phyloP scores from a whole-genome alignment of 164 flowering plant genomes.

The Annona cherimola region DNA sequence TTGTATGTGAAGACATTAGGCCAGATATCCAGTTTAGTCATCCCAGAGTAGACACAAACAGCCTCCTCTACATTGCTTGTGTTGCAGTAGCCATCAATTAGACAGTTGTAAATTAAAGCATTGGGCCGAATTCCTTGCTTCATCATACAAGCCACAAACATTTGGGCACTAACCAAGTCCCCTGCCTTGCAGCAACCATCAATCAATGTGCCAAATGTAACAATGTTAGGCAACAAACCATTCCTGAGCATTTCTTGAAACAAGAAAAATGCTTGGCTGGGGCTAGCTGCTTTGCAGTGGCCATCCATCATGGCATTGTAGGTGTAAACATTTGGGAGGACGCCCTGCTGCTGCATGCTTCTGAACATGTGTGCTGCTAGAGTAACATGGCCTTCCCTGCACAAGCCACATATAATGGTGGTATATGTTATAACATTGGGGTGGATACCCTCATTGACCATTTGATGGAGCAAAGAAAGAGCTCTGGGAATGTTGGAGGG shows the following conservation, averaged over 20 bases:
- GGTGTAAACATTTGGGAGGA: constrained; percentile 54
- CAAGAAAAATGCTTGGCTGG: constrained; percentile 34
- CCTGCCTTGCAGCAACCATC: constrained; percentile 54
- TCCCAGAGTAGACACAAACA: constrained; percentile 32
- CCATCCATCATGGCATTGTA: constrained; percentile 64
- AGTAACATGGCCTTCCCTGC: constrained; percentile 33
- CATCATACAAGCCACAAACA: constrained; percentile 38
- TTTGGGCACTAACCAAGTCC: constrained; percentile 36
- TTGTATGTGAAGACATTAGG: constrained; percentile 63
- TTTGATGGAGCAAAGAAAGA: constrained; percentile 41
- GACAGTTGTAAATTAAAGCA: constrained; percentile 46
- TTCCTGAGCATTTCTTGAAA: constrained; percentile 44
- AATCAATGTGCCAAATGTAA: constrained; percentile 51
- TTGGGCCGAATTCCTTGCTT: constrained; percentile 54
- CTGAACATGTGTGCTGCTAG: constrained; percentile 48
- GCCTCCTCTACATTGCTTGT: constrained; percentile 35
- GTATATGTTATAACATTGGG: constrained; percentile 66
- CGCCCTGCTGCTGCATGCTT: constrained; percentile 37
- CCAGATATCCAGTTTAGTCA: constrained; percentile 30
- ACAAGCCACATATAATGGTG: constrained; percentile 46
- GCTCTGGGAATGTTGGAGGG: constrained; percentile 39
- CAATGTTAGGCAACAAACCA: constrained; percentile 45
- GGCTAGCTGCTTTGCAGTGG: constrained; percentile 37
- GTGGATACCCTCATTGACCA: constrained; percentile 37
- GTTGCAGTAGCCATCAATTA: constrained; percentile 54